Conservation (phyloP, 2,329 filamentous ascomycete genomes). For the Periglandula ipomoeae region DNA sequence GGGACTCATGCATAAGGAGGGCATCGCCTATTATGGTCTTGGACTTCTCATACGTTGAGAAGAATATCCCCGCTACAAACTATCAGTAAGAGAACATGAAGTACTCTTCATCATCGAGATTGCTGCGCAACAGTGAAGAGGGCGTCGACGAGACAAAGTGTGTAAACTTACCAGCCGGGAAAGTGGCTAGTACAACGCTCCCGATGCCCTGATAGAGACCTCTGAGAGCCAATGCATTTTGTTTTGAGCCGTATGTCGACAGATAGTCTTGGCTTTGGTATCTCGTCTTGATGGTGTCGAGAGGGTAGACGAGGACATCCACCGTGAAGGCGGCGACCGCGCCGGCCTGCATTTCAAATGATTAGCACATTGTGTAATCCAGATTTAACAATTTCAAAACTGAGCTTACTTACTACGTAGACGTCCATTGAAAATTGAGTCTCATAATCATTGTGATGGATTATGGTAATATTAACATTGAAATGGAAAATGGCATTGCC, state of each 20-base stretch:
- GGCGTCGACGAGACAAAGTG: too few species aligned
- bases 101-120: too few species aligned
- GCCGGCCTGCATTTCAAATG: conserved; percentile 54
- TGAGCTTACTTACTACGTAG: conserved; percentile 20
- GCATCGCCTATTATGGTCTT: conserved; percentile 52
- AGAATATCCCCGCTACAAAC: conserved; percentile 68
- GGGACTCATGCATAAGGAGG: conserved; percentile 51
- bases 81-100: background rate
- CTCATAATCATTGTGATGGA: background rate
- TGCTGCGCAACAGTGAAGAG: background rate
- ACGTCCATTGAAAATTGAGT: conserved; percentile 17
- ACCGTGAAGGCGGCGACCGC: conserved; percentile 79
- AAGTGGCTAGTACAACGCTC: conserved; percentile 72
- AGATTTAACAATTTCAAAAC: too few species aligned
- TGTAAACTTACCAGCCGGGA: conserved; percentile 62
- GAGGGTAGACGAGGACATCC: conserved; percentile 75
- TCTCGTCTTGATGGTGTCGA: conserved; percentile 85
- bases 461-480: background rate
- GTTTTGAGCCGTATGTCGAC: conserved; percentile 52
- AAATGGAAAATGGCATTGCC: background rate
- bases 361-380: background rate
- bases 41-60: conserved; percentile 76
- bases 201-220: conserved; percentile 84
- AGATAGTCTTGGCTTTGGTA: conserved; percentile 71
- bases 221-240: conserved; percentile 46